Conservation (phyloP, 2,329 filamentous ascomycete species). For the Talaromyces islandicus region DNA sequence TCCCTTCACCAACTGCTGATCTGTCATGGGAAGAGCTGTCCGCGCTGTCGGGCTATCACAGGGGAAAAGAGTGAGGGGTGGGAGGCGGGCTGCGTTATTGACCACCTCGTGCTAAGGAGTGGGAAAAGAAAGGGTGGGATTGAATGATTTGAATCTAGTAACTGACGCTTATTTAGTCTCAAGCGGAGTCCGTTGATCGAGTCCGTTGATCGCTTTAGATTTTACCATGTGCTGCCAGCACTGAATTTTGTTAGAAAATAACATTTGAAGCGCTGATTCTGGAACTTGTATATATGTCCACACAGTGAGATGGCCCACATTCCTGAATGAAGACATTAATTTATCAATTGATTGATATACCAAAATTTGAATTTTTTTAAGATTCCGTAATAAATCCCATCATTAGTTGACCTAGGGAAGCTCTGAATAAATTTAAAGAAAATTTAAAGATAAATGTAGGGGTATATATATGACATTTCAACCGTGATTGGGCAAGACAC, state of each 20-base stretch:
- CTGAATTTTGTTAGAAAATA: no score
- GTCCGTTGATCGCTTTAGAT: no score
- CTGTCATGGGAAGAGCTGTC: conserved; percentile 57
- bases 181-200: no score
- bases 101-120: conserved; percentile 55
- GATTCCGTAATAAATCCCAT: neutral
- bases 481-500: neutral
- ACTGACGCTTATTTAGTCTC: neutral
- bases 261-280: no score
- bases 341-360: no score
- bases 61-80: conserved; percentile 56
- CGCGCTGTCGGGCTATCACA: conserved; percentile 56
- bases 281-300: no score
- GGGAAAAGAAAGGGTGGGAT: conserved; percentile 41
- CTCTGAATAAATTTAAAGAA: neutral
- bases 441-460: no score
- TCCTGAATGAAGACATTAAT: no score
- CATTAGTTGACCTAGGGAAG: neutral
- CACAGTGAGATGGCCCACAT: no score
- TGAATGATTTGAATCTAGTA: neutral
- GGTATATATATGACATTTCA: neutral
- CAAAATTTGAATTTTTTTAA: no score
- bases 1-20: conserved; percentile 58
- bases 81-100: conserved; percentile 59
- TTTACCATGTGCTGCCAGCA: no score